Conservation (phyloP, 2,329 filamentous ascomycete species). For the Graphilbum fragrans region DNA sequence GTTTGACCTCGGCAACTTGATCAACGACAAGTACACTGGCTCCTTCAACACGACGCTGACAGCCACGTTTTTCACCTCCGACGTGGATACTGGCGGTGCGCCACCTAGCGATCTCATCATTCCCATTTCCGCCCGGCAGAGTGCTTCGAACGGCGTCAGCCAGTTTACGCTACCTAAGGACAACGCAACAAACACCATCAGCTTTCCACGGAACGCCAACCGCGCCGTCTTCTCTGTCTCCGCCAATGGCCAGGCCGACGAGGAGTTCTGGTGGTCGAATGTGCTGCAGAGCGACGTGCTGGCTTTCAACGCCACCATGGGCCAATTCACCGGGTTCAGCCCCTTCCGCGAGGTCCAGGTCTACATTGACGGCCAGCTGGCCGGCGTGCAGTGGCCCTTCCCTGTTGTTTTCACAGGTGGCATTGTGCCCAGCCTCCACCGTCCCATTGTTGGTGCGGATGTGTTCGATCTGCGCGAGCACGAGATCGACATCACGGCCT, state of each 20-base stretch:
- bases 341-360: conserved; percentile 72
- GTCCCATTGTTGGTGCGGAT: conserved; percentile 67
- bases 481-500: conserved; percentile 73
- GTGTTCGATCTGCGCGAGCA: conserved; percentile 69
- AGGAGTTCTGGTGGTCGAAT: conserved; percentile 84
- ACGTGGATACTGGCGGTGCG: conserved; percentile 24
- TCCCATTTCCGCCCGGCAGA: conserved; percentile 47
- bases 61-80: conserved; percentile 51
- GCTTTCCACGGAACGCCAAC: conserved; percentile 53
- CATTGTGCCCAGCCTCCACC: conserved; percentile 63
- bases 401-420: conserved; percentile 76
- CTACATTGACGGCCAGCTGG: conserved; percentile 58
- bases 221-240: conserved; percentile 66
- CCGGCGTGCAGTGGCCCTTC: conserved; percentile 71
- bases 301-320: conserved; percentile 45
- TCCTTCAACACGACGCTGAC: conserved; percentile 63
- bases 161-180: conserved; percentile 55
- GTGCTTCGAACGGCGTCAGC: conserved; percentile 40
- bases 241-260: conserved; percentile 60
- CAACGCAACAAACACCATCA: conserved; percentile 43
- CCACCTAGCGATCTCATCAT: conserved; percentile 52
- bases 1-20: conserved; percentile 66
- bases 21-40: conserved; percentile 61
- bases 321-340: conserved; percentile 51
- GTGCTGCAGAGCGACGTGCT: conserved; percentile 49